These are phyloP conservation scores for Akanthomyces uredinophilus DNA, from an alignment of 2,329 filamentous ascomycete species.

Conservation along the genomic window DNA sequence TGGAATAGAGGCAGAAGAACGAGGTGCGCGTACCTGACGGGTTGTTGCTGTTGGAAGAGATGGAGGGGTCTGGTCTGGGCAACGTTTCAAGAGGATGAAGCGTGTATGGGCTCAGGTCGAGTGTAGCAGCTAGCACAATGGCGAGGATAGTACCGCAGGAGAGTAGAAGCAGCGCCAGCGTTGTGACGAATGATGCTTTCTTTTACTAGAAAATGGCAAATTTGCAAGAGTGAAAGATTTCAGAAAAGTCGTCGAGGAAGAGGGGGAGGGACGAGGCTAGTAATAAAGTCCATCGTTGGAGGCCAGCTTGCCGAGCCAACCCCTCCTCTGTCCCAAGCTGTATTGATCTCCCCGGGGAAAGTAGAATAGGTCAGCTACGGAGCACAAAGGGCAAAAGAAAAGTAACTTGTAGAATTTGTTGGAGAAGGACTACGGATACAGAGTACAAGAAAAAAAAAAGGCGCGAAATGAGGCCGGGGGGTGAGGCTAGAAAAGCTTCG, in stretches of 20 bases:
- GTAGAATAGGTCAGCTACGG: neutral
- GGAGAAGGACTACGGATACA: neutral
- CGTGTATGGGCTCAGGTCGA: conserved; percentile 5
- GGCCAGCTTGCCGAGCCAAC: conserved; percentile 4
- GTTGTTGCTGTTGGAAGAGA: neutral
- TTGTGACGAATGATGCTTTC: neutral
- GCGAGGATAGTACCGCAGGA: neutral
- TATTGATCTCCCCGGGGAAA: neutral
- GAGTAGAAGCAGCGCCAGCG: conserved; percentile 5
- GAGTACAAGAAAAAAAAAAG: neutral
- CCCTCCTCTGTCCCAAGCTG: neutral
- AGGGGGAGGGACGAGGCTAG: neutral
- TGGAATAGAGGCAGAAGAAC: neutral
- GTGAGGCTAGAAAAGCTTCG: neutral
- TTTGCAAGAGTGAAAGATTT: neutral
- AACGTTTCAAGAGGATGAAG: conserved; percentile 4
- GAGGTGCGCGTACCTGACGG: neutral
- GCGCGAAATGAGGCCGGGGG: neutral
- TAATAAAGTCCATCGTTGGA: neutral
- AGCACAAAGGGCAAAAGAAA: neutral
- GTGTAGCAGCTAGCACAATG: conserved; percentile 7
- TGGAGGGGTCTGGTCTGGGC: neutral
- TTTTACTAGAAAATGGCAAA: neutral
- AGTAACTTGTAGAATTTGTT: neutral
- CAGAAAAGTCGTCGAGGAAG: neutral